Conservation (phyloP, 148 eudicot genomes). For the Agrostemma githago region DNA sequence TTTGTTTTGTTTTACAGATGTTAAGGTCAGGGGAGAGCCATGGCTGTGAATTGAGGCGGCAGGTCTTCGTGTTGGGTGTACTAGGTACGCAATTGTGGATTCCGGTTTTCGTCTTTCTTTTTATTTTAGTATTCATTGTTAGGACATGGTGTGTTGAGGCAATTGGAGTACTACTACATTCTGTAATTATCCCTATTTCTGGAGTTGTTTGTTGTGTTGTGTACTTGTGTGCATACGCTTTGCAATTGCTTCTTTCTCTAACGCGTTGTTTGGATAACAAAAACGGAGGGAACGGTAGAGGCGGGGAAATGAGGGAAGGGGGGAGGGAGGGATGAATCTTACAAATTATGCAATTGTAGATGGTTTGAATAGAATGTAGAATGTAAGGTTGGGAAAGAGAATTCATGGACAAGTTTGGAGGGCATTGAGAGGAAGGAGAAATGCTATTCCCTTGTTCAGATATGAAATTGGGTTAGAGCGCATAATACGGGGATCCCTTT, state of each 20-base stretch:
- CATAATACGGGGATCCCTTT: no score
- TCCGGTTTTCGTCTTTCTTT: background rate
- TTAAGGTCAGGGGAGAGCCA: background rate
- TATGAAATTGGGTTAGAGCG: no score
- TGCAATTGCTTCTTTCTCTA: background rate
- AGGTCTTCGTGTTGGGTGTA: background rate
- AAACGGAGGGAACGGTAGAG: no score
- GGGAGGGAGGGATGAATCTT: background rate
- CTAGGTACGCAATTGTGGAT: slow-evolving; percentile 15
- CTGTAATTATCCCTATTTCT: background rate
- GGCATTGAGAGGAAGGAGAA: no score
- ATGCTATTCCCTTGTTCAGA: no score
- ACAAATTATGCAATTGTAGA: background rate
- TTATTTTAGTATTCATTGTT: background rate
- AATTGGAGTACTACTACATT: no score
- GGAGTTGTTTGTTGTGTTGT: background rate
- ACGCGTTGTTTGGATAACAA: no score
- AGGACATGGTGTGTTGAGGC: background rate
- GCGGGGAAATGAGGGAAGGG: no score
- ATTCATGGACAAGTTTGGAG: no score
- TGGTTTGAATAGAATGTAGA: no score
- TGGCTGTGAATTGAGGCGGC: background rate
- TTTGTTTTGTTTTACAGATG: slow-evolving; percentile 19
- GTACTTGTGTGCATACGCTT: background rate
- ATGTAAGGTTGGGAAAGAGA: no score